Base-by-base conservation (phyloP, 2,329 filamentous ascomycete genomes). In the Monosporascus ibericus region DNA sequence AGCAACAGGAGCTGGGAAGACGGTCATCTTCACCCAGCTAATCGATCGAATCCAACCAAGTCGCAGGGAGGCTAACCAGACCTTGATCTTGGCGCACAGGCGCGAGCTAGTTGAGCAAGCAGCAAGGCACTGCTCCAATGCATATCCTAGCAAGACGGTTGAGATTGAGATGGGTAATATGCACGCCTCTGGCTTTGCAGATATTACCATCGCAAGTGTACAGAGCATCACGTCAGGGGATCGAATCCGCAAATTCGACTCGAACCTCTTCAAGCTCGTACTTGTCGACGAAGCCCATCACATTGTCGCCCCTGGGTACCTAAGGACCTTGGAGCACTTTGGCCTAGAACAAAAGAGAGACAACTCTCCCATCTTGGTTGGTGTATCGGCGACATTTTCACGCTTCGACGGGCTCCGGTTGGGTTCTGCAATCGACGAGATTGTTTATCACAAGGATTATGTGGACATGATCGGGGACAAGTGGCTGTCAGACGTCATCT, bases 281-380 rank as follows among this genome's bases (percentile, higher is more conserved):
- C 78, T 99, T 3, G 92, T 99, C 4, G 94, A 99, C 59, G 94
- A 99, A 71, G 94, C 92, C 5, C 94, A 99, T 68, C 94, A 99
- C 69, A 95, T 97, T 50, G 92, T 96, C 44, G 88, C 94, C 1
- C 78, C 82, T 2, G 84, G 85, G 7, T 97, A 97, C 64, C 76
- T 95, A 56, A 78, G 80, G 42, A 79, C 85, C 0, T 74, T 99
- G 47, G 75, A 79, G n/a, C 84, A 97, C 68, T 95, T 99, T 67
- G 82, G 85, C 0, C 78, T 95, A 18, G 62, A 66, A 30, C 42
- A 55, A 20, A 76, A 74, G 58, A 74, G 76, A 14, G 70, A 82
- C 51, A 59, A 70, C 37, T 76, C 79, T 14, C 86, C 89, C 0
- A 80, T 84, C 18, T 75, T 99, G 15, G 86, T 99, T 14, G 94